These are phyloP conservation scores for Parietaria judaica DNA, from an alignment of 306 rosid genomes.

Conservation along the genomic window DNA sequence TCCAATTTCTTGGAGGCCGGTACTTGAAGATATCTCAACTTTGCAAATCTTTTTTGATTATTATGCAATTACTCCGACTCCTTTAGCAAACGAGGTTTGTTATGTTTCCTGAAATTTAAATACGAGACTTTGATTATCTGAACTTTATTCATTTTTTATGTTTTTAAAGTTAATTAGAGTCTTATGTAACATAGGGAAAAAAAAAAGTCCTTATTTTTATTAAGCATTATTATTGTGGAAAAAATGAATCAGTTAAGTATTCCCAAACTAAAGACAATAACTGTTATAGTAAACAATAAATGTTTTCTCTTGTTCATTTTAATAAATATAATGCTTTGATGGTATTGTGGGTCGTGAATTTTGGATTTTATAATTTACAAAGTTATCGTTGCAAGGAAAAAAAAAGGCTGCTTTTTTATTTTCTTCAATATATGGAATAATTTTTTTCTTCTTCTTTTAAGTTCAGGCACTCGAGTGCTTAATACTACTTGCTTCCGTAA, in stretches of 20 bases:
- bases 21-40: slow-evolving; percentile 5
- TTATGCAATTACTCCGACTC: slow-evolving; percentile 1
- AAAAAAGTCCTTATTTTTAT: no score
- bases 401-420: no score
- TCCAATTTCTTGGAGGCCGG: slow-evolving; percentile 11
- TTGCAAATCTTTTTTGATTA: slow-evolving; percentile 16
- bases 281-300: no score
- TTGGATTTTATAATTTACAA: neutral
- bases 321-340: no score
- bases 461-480: slow-evolving; percentile 95
- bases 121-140: neutral
- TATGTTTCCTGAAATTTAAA: neutral
- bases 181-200: no score
- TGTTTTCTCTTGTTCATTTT: no score
- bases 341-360: no score
- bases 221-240: no score
- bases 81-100: slow-evolving; percentile 8
- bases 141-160: neutral
- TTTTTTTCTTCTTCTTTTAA: neutral
- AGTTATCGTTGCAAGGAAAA: no score
- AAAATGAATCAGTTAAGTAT: no score
- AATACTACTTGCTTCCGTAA: slow-evolving; percentile 88
- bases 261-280: no score
- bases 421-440: neutral
- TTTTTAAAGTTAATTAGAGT: no score